Evolutionary conservation across 306 rosid species (phyloP), one percentile per base, ranked within the genome.

Genomic region (Geum urbanum): DNA sequence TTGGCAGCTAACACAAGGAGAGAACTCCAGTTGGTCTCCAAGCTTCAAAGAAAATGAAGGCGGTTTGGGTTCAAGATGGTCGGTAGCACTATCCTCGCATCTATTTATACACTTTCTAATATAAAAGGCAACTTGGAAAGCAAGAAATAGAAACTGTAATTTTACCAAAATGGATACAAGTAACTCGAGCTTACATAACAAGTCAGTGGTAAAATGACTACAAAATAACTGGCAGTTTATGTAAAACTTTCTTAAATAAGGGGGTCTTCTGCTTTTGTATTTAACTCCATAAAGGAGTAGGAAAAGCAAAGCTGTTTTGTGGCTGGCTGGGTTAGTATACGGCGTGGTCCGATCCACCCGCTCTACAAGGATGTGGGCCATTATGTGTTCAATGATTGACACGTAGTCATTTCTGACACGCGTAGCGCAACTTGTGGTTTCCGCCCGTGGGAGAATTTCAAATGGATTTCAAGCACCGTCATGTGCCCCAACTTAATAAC

Each of bases 381-480:
- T 9, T 9, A 9, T 24, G 27, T 24, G 27, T 24, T 24, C 27
- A 24, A 24, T 24, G 27, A 2, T 24, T 24, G 27, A 24, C 27
- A 24, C 2, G 27, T 24, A 24, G 2, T 24, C 2, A 24, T 46
- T 9, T 9, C 6, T 39, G 2, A 79, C 81, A 84, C 86, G 79
- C 75, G 85, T 78, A 48, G 6, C 0, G 0, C 48, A 48, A 0
- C 6, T 1, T 82, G 10, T 74, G 81, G 74, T 60, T 44, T 4
- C 46, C 71, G 32, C 40, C 10, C 15, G 8, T 14, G 44, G 45
- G 27, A 66, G 37, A 24, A 53, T 54, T 77, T 37, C 37, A 45
- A 50, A 43, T 45, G 44, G 66, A 64, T n/a, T 74, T 74, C 74
- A 79, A 79, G 81, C 74, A 69, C 77, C 86, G 78, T 59, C 77